Base-by-base conservation (phyloP, 129 eudicot species). In the Saussurea involucrata region DNA sequence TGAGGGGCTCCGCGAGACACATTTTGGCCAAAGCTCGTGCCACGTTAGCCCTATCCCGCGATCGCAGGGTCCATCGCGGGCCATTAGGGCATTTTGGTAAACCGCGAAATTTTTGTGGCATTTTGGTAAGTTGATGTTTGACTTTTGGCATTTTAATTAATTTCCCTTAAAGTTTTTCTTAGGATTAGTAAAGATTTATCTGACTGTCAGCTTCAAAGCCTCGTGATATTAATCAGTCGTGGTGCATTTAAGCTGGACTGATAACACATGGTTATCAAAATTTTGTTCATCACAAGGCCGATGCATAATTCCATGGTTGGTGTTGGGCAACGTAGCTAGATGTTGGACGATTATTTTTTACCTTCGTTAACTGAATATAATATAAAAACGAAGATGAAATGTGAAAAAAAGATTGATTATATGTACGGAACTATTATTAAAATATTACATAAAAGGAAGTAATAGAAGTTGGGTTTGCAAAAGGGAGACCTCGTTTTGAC, bases 291-390 rank as follows among this genome's bases (percentile, higher is more conserved):
- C 42, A 36, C 42, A 36, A 36, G 8, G 29, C 18, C 18, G 18
- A 44, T 44, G n/a, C 5, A 2, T 44, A 80, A 80, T 21, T 3
- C 10, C 21, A 21, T 70, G 22, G 7, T 57, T 20, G 64, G 27
- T 70, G 63, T 31, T 42, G 24, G 74, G 33, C 63, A 70, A 24
- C 7, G 22, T 70, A 42, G 66, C 34, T 70, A 42, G 66, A 27
- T 8, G 24, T 29, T 29, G 76, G 76, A 53, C 44, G n/a, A 53
- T 29, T 72, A 46, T 72, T 53, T 71, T 72, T 72, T 65, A 72
- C 66, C 46, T 72, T n/a, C 64, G 6, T 20, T 2, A 27, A 58
- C 4, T n/a, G n/a, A n/a, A n/a, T n/a, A 17, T 20, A 27, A 27
- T 17, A 34, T 11, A 28, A 24, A 25, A 6, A 72, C 31, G 40